Percentiles rank a stretch among this genome's conserved stretches.
Conservation (phyloP, 495 filamentous ascomycete genomes). For the Pseudomonodictys pantanalensis region DNA sequence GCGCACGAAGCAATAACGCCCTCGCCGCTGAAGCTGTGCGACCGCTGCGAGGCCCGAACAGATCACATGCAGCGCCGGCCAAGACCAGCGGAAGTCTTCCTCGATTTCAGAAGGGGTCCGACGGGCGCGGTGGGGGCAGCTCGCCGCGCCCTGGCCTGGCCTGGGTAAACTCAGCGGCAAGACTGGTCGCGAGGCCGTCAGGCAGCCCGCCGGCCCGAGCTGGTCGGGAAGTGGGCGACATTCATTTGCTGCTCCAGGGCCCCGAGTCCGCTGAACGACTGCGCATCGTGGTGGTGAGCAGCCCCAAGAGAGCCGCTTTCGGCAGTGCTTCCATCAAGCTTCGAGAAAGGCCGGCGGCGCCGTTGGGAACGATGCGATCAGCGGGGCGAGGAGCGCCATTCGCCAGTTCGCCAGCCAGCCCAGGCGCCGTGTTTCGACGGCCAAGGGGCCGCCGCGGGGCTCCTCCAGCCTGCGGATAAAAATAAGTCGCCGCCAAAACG, state of each 20-base stretch:
- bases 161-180: too few species aligned
- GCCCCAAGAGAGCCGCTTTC: neutral
- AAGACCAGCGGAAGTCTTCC: constrained; percentile 3
- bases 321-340: neutral
- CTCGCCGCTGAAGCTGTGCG: constrained; percentile 26
- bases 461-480: neutral
- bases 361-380: neutral
- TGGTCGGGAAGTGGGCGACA: too few species aligned
- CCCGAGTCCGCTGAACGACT: too few species aligned
- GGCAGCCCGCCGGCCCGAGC: too few species aligned
- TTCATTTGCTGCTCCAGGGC: too few species aligned
- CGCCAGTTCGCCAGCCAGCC: too few species aligned
- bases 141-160: too few species aligned
- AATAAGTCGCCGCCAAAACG: neutral
- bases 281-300: neutral
- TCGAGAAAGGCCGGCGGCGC: neutral
- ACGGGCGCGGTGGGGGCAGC: neutral
- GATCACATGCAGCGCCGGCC: constrained; percentile 29
- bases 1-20: constrained; percentile 18
- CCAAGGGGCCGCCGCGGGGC: neutral
- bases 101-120: neutral
- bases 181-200: too few species aligned
- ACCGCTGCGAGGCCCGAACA: constrained; percentile 19
- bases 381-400: neutral
- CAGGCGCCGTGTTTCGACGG: neutral